Conservation (phyloP, 768 basidiomycete genomes). For the Podaxis carcinomalis region DNA sequence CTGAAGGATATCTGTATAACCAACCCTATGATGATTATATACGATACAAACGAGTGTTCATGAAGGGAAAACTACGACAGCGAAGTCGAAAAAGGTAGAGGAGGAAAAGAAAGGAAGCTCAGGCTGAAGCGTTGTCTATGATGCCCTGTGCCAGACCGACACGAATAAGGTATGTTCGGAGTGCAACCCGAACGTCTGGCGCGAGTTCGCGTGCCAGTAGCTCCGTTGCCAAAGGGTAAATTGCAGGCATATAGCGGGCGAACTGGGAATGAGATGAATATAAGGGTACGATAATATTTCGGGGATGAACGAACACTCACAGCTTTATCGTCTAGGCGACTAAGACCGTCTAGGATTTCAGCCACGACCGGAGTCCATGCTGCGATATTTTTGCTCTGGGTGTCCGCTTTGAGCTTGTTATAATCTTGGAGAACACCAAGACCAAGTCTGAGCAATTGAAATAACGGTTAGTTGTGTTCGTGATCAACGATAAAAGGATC, state of each 20-base stretch:
- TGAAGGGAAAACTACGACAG: neutral
- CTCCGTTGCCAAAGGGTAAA: constrained; percentile 88
- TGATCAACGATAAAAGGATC: neutral
- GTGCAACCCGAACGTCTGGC: constrained; percentile 75
- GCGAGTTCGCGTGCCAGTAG: constrained; percentile 79
- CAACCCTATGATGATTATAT: constrained; percentile 14
- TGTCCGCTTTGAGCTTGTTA: constrained; percentile 83
- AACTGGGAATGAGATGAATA: constrained; percentile 51
- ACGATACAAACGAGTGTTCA: constrained; percentile 36
- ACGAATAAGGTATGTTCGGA: constrained; percentile 75
- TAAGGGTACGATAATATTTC: neutral
- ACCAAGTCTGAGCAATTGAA: constrained; percentile 54
- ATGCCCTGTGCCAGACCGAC: constrained; percentile 75
- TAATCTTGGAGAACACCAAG: constrained; percentile 89
- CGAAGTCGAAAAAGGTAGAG: too few relatives aligned
- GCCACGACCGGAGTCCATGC: constrained; percentile 99
- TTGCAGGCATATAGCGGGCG: constrained; percentile 76
- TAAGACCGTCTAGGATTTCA: constrained; percentile 88
- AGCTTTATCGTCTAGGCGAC: constrained; percentile 84
- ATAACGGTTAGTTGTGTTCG: constrained; percentile 11
- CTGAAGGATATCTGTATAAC: neutral
- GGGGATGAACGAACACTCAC: constrained; percentile 46
- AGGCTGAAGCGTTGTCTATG: constrained; percentile 50
- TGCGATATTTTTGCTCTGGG: constrained; percentile 89
- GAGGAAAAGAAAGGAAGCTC: neutral